These are phyloP conservation scores for Lentinus tigrinus DNA, from an alignment of 768 basidiomycete species.

Conservation along the genomic window DNA sequence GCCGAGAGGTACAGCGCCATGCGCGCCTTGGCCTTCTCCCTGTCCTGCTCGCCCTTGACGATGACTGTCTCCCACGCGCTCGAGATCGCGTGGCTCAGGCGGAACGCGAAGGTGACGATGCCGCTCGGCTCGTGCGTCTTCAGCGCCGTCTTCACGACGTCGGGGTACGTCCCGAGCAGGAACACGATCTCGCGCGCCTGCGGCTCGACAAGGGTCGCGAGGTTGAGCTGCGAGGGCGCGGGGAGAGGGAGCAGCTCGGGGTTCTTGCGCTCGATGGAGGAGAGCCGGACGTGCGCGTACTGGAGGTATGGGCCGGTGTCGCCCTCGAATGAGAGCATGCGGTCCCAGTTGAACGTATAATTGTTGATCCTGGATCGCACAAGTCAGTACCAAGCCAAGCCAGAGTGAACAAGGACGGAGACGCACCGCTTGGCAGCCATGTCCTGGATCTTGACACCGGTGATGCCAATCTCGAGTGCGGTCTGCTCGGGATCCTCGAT, in stretches of 20 bases:
- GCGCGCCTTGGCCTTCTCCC: slow-evolving; percentile 76
- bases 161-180: slow-evolving; percentile 88
- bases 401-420: slow-evolving; percentile 1
- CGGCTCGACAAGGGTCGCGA: slow-evolving; percentile 59
- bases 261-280: slow-evolving; percentile 90
- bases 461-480: slow-evolving; percentile 84
- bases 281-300: slow-evolving; percentile 92
- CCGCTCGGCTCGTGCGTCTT: slow-evolving; percentile 87
- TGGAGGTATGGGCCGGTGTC: slow-evolving; percentile 96
- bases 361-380: slow-evolving; percentile 74
- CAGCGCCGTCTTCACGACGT: slow-evolving; percentile 83
- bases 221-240: slow-evolving; percentile 63
- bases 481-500: slow-evolving; percentile 85
- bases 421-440: slow-evolving; percentile 87
- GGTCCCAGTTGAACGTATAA: slow-evolving; percentile 92
- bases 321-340: slow-evolving; percentile 94
- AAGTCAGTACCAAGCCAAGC: not conserved
- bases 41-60: slow-evolving; percentile 79
- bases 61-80: slow-evolving; percentile 90
- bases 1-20: slow-evolving; percentile 89
- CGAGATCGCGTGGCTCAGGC: slow-evolving; percentile 83
- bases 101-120: slow-evolving; percentile 88
- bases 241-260: slow-evolving; percentile 82
- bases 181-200: slow-evolving; percentile 84
- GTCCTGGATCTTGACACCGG: slow-evolving; percentile 97